Conservation (phyloP, 106 monocot species). For the Xerophyta viscosa region DNA sequence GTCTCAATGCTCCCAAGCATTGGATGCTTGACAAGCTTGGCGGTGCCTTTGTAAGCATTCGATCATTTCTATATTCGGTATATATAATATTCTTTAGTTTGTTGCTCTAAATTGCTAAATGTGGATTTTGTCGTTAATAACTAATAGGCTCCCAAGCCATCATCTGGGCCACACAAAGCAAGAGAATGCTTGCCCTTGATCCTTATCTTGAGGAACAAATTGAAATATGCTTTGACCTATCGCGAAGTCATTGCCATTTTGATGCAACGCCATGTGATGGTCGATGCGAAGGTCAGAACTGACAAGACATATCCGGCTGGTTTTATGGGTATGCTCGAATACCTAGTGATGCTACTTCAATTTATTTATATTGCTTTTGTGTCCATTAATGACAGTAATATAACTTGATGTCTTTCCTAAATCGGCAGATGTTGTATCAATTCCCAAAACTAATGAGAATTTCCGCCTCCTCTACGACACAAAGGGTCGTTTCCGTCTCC, state of each 20-base stretch:
- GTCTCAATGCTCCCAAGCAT: slow-evolving; percentile 90
- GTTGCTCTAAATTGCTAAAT: no score
- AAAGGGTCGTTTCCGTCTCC: slow-evolving; percentile 83
- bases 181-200: slow-evolving; percentile 80
- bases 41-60: slow-evolving; percentile 83
- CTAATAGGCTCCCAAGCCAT: slow-evolving; percentile 76
- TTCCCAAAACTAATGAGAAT: slow-evolving; percentile 83
- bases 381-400: not conserved
- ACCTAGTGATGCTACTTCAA: not conserved
- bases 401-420: not conserved
- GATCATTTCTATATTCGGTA: not conserved
- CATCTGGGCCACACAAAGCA: slow-evolving; percentile 88
- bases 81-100: not conserved
- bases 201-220: slow-evolving; percentile 71
- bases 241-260: slow-evolving; percentile 72
- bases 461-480: slow-evolving; percentile 89
- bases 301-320: slow-evolving; percentile 91
- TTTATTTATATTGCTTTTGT: not conserved
- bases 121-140: not conserved
- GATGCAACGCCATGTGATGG: slow-evolving; percentile 83
- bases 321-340: slow-evolving; percentile 64
- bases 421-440: slow-evolving; percentile 61
- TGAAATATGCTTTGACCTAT: slow-evolving; percentile 83
- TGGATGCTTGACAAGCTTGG: slow-evolving; percentile 94
- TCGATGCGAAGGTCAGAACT: slow-evolving; percentile 76